A percentile compares a stretch with the other conserved stretches of the same genome.
Conservation (phyloP, 2,329 filamentous ascomycete species). For the Penicillium sp. region DNA sequence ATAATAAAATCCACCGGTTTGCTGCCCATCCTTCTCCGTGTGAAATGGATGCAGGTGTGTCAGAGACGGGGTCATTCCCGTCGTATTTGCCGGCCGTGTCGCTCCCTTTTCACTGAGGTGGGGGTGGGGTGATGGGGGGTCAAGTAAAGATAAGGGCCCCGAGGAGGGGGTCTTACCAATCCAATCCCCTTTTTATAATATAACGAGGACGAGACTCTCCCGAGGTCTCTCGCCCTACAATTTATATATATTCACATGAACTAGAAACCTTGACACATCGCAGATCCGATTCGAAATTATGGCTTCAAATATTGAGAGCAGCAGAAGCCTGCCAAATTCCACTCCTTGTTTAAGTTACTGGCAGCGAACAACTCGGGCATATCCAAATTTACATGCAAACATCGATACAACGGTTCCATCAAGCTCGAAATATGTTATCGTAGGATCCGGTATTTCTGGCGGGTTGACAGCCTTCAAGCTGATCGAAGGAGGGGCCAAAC, state of each 20-base stretch:
- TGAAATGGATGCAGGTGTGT: no score
- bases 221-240: not conserved
- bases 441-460: slow-evolving; percentile 23
- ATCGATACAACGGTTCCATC: slow-evolving; percentile 3
- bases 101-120: no score
- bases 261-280: not conserved
- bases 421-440: slow-evolving; percentile 14
- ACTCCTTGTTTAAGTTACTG: slow-evolving; percentile 38
- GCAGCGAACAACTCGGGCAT: slow-evolving; percentile 25
- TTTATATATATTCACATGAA: not conserved
- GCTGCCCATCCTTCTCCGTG: no score
- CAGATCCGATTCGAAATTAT: not conserved
- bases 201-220: not conserved
- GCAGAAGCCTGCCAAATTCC: slow-evolving; percentile 22
- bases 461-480: slow-evolving; percentile 19
- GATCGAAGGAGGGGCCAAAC: slow-evolving; percentile 15
- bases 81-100: no score
- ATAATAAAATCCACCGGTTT: no score
- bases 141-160: no score
- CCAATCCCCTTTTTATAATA: no score
- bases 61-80: no score
- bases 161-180: no score
- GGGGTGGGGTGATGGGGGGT: no score
- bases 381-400: slow-evolving; percentile 16
- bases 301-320: slow-evolving; percentile 3